Conservation (phyloP, 768 basidiomycete genomes). For the Mycena latifolia region DNA sequence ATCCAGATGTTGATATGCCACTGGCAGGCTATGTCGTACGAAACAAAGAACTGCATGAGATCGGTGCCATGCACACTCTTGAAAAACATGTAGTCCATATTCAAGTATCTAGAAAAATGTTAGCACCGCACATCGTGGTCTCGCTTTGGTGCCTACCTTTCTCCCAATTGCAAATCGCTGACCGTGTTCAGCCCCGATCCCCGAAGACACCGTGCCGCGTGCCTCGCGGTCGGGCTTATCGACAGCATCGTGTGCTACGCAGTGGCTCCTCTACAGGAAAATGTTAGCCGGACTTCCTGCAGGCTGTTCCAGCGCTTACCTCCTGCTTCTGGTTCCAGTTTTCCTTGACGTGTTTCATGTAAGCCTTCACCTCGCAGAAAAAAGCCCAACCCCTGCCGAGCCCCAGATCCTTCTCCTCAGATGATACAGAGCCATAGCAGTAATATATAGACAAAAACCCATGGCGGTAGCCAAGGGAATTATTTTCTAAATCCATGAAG, state of each 20-base stretch:
- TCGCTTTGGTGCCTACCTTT: not conserved
- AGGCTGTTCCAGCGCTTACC: not conserved
- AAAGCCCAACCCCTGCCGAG: no score
- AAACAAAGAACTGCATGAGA: conserved; percentile 24
- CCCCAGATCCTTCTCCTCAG: conserved; percentile 31
- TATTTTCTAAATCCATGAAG: no score
- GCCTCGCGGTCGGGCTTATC: not conserved
- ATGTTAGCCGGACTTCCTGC: not conserved
- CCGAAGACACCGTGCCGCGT: not conserved
- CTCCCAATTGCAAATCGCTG: not conserved
- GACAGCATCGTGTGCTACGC: no score
- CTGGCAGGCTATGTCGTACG: conserved; percentile 40
- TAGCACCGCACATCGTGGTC: no score
- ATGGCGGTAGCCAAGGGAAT: no score
- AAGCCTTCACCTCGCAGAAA: no score
- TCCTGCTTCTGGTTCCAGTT: conserved; percentile 11
- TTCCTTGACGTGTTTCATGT: conserved; percentile 20
- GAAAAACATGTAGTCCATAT: conserved; percentile 2
- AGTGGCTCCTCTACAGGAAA: not conserved
- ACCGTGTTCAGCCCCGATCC: not conserved
- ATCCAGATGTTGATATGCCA: conserved; percentile 32
- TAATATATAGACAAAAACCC: no score
- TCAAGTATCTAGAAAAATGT: not conserved
- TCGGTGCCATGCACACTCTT: not conserved
- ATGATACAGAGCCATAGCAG: no score